Evolutionary conservation across 2,329 filamentous ascomycete genomes (phyloP).

Genomic region (Lecanicillium sp.): DNA sequence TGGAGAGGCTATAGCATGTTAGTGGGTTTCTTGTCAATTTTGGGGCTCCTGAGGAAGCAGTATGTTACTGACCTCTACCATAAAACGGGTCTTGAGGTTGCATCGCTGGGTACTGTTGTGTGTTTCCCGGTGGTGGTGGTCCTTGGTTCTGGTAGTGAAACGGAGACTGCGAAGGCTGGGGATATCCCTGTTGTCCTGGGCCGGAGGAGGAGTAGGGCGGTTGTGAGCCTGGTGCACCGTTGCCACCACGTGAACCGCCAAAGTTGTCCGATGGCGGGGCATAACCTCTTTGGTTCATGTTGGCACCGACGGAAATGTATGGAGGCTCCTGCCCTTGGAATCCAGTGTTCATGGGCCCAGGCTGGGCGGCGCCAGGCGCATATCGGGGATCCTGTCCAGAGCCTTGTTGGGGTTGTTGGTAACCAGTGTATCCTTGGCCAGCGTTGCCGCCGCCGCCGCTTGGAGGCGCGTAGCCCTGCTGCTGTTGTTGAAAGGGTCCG

Average conservation of each 20-base stretch:
- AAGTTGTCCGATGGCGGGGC: constrained; percentile 24
- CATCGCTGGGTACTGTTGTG: constrained; percentile 28
- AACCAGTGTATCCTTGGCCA: constrained; percentile 5
- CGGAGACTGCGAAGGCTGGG: constrained; percentile 17
- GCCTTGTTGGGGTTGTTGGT: constrained; percentile 19
- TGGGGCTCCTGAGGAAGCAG: constrained; percentile 14
- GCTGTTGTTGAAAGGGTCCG: constrained; percentile 22
- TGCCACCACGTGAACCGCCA: constrained; percentile 19
- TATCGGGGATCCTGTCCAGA: constrained; percentile 25
- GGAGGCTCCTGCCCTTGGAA: constrained; percentile 23
- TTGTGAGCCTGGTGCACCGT: constrained; percentile 21
- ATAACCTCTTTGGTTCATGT: constrained; percentile 21
- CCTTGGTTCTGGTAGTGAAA: constrained; percentile 28
- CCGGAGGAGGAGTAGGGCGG: constrained; percentile 25
- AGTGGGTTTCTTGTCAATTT: constrained; percentile 23
- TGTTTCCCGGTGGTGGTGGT: constrained; percentile 21
- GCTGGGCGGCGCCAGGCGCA: constrained; percentile 17
- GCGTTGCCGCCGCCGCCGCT: constrained; percentile 22
- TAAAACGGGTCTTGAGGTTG: constrained; percentile 47
- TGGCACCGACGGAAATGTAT: constrained; percentile 29
- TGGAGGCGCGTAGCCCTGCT: constrained; percentile 19
- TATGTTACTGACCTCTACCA: constrained; percentile 51
- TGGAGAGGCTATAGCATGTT: constrained; percentile 41
- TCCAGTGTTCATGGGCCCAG: constrained; percentile 22
- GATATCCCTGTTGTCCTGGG: constrained; percentile 23